Conservation (phyloP, 495 filamentous ascomycete species). For the Neurospora pannonica region DNA sequence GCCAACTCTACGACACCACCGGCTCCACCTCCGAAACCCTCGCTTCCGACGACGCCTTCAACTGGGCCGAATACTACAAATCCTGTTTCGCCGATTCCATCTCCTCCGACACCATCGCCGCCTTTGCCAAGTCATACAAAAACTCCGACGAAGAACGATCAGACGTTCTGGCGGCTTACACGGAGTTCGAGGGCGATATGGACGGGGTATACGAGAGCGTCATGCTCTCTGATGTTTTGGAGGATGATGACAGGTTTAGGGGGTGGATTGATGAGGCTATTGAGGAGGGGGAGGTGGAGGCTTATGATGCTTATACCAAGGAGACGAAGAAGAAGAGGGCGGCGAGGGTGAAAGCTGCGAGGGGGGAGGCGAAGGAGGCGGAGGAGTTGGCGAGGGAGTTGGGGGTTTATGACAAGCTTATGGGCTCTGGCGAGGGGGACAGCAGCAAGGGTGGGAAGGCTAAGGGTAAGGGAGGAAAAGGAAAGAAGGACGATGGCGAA, state of each 20-base stretch:
- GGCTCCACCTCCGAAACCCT: conserved; percentile 74
- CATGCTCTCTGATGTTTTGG: conserved; percentile 74
- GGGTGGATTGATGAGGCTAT: conserved; percentile 77
- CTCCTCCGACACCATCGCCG: conserved; percentile 52
- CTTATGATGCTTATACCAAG: conserved; percentile 54
- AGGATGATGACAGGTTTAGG: conserved; percentile 81
- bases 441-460: neutral
- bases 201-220: conserved; percentile 66
- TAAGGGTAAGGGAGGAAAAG: conserved; percentile 30
- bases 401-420: conserved; percentile 53
- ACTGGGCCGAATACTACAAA: conserved; percentile 82
- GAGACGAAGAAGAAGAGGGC: conserved; percentile 58
- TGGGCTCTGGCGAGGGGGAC: conserved; percentile 15
- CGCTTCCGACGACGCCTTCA: conserved; percentile 61
- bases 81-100: conserved; percentile 68
- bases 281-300: conserved; percentile 49
- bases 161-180: conserved; percentile 70
- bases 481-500: conserved; percentile 32
- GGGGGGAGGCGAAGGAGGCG: conserved; percentile 61
- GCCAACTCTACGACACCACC: conserved; percentile 77
- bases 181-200: conserved; percentile 59
- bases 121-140: conserved; percentile 70
- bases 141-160: conserved; percentile 73
- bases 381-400: conserved; percentile 62
- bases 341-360: conserved; percentile 52